Evolutionary conservation across 2,329 filamentous ascomycete species (phyloP).

Genomic region (Colletotrichum horii): DNA sequence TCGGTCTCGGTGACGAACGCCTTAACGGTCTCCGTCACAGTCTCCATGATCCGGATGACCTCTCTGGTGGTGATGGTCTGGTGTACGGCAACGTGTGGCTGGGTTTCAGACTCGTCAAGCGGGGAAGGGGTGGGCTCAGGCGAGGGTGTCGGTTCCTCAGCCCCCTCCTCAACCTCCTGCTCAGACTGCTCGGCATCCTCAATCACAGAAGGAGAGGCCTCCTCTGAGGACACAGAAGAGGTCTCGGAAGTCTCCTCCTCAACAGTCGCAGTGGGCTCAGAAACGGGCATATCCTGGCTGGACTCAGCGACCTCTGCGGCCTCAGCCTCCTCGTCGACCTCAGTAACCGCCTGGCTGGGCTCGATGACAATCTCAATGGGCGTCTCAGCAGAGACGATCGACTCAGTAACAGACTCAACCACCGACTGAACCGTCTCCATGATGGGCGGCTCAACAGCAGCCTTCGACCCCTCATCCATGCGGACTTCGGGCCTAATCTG

Average conservation of each 20-base stretch:
- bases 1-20: conserved; percentile 31
- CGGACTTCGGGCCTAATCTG: conserved; percentile 10
- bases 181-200: not conserved
- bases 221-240: not conserved
- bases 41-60: conserved; percentile 38
- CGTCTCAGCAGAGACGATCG: not conserved
- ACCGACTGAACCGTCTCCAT: not conserved
- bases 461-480: not conserved
- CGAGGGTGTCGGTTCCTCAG: not conserved
- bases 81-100: conserved; percentile 8
- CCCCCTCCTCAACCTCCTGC: not conserved
- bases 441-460: not conserved
- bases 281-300: not conserved
- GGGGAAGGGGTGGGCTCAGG: not conserved
- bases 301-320: not conserved
- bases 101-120: not conserved
- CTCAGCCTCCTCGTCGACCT: not conserved
- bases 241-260: not conserved
- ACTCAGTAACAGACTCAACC: not conserved
- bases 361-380: not conserved
- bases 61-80: conserved; percentile 32
- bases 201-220: not conserved
- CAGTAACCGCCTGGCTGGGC: not conserved
- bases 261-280: not conserved
- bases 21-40: conserved; percentile 31